Percentiles rank a stretch among this genome's conserved stretches.
Conservation (phyloP, 2,329 filamentous ascomycete genomes). For the Cytospora chrysosperma region DNA sequence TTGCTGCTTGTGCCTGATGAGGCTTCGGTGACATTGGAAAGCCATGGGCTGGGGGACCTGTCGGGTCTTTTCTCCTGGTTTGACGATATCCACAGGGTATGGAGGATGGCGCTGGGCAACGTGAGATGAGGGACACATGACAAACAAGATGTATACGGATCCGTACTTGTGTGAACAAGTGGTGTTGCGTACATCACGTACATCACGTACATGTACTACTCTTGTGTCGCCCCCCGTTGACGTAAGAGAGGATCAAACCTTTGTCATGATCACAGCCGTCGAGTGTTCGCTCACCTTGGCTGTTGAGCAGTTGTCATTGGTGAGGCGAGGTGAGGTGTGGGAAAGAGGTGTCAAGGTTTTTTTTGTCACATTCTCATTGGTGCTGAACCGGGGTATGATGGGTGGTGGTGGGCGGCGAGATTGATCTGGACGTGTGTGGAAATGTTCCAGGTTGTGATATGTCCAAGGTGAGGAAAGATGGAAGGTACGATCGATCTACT, state of each 20-base stretch:
- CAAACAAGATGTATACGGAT: too few relatives aligned
- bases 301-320: not conserved
- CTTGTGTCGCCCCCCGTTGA: not conserved
- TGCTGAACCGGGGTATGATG: not conserved
- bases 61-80: constrained; percentile 2
- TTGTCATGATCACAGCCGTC: not conserved
- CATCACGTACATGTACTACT: not conserved
- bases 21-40: too few relatives aligned
- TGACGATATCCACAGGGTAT: not conserved
- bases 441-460: not conserved
- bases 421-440: not conserved
- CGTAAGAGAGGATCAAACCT: not conserved
- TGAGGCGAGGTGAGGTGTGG: not conserved
- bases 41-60: not conserved
- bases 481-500: not conserved
- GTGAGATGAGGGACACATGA: constrained; percentile 2
- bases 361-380: not conserved
- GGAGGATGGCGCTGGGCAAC: not conserved
- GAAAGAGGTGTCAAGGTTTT: not conserved
- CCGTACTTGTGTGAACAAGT: too few relatives aligned
- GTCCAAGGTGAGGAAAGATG: not conserved
- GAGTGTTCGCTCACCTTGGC: not conserved
- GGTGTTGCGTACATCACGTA: too few relatives aligned
- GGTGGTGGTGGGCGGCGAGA: too few relatives aligned
- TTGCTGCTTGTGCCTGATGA: not conserved